Percentiles rank a stretch among this genome's conserved stretches.
Conservation (phyloP, 129 eudicot species). For the Pittosporum tobira region DNA sequence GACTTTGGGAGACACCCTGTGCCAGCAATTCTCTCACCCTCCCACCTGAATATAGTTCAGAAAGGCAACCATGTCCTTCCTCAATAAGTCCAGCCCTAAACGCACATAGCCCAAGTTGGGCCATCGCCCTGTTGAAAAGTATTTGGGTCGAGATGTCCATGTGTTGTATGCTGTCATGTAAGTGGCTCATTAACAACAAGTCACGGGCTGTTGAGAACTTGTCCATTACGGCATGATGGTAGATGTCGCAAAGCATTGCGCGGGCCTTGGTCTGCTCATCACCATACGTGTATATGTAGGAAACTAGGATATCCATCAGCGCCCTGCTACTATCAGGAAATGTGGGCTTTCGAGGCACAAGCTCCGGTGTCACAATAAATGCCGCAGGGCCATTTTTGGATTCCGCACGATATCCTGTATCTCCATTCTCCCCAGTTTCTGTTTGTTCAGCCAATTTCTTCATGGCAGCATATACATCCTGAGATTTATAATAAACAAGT, state of each 20-base stretch:
- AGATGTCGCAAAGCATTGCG: constrained; percentile 95
- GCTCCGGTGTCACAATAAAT: constrained; percentile 56
- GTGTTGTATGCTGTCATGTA: constrained; percentile 80
- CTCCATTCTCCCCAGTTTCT: constrained; percentile 32
- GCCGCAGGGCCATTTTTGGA: constrained; percentile 61
- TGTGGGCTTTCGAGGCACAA: constrained; percentile 68
- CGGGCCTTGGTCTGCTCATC: constrained; percentile 98
- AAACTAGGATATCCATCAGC: constrained; percentile 76
- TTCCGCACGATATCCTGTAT: constrained; percentile 23
- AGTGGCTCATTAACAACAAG: constrained; percentile 88
- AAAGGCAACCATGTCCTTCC: constrained; percentile 77
- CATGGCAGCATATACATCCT: constrained; percentile 86
- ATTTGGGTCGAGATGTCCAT: constrained; percentile 91
- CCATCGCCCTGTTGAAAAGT: constrained; percentile 84
- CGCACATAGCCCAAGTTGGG: constrained; percentile 92
- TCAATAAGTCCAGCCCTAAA: constrained; percentile 69
- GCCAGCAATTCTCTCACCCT: constrained; percentile 93
- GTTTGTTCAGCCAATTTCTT: constrained; percentile 59
- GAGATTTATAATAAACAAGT: constrained; percentile 79
- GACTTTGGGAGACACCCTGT: constrained; percentile 91
- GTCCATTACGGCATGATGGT: constrained; percentile 80
- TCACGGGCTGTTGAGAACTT: constrained; percentile 72
- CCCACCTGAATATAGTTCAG: constrained; percentile 86
- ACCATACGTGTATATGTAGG: constrained; percentile 74
- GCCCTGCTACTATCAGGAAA: constrained; percentile 69